phyloP scores from a whole-genome alignment of 306 rosid species.

The Vicia faba region DNA sequence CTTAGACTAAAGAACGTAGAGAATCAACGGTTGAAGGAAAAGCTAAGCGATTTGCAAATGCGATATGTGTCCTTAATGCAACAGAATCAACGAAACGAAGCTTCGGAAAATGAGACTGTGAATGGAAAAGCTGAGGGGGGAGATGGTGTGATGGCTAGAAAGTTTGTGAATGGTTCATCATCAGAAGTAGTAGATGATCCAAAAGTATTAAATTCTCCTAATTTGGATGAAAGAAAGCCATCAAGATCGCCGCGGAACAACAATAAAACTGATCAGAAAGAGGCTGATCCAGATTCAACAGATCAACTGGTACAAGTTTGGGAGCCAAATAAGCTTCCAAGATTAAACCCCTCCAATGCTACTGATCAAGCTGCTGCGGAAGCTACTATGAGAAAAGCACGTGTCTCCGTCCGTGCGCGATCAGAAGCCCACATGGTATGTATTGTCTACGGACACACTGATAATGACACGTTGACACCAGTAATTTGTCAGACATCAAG shows the following conservation, averaged over 20 bases:
- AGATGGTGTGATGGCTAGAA: constrained; percentile 51
- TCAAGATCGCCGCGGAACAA: constrained; percentile 61
- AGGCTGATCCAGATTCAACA: constrained; percentile 45
- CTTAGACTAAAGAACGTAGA: constrained; percentile 69
- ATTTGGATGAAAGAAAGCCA: constrained; percentile 69
- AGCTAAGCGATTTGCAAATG: constrained; percentile 76
- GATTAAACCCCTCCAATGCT: constrained; percentile 32
- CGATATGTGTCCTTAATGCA: constrained; percentile 63
- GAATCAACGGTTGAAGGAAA: constrained; percentile 71
- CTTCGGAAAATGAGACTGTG: constrained; percentile 42
- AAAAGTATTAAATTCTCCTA: constrained; percentile 53
- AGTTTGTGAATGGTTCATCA: constrained; percentile 51
- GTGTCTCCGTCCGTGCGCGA: constrained; percentile 95
- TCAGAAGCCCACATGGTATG: constrained; percentile 94
- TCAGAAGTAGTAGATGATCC: constrained; percentile 43
- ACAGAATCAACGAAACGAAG: constrained; percentile 37
- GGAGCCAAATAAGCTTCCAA: constrained; percentile 59
- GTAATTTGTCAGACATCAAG: too few species aligned
- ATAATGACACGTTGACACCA: too few species aligned
- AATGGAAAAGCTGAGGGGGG: constrained; percentile 53
- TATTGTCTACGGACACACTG: background rate
- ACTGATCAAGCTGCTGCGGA: constrained; percentile 63
- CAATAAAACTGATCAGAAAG: background rate
- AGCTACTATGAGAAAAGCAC: constrained; percentile 96
- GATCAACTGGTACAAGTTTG: constrained; percentile 51